Evolutionary conservation across 2,329 filamentous ascomycete species (phyloP), one percentile per base, ranked within the genome.

Genomic region (Aspergillus aculeatinus): DNA sequence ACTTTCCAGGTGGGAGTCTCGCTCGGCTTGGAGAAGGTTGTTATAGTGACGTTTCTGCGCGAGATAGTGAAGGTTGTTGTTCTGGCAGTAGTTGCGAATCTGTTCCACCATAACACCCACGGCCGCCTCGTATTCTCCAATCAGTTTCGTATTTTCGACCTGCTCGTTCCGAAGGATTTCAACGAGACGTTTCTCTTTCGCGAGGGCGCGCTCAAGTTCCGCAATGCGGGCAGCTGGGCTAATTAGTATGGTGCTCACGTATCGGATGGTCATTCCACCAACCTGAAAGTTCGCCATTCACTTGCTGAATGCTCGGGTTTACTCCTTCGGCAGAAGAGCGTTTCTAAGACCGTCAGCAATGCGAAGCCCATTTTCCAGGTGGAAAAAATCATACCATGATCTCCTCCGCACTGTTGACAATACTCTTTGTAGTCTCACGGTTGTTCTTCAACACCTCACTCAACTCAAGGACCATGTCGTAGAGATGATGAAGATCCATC

Each of bases 401-500:
- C 57, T 82, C 79, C 63, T 82, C 80, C 2, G 80, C 80, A 60
- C 78, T 79, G 21, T 73, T 69, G n/a, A 81, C 79, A 60, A 82
- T 81, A 47, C 74, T 78, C 55, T 77, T 79, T 51, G 80, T 81
- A 63, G 78, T 76, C 61, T 82, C 80, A 16, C 80, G 77, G 59
- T 82, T 82, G 58, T 78, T 78, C 64, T 79, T 78, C 55, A 82
- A 68, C 1, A 82, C 76, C 16, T 80, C 77, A 51, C 80, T 81
- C 62, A 82, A 67, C 60, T 82, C 80, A 56, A 80, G 67, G 29
- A 82, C 78, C 74, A 81, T 81, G 39, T 80, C 77, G 59, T 80
- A 82, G 2, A 82, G 72, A 57, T 81, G 77, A 62, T 81, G 80
- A 51, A 82, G 71, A 63, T 82, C 80, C 77, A 82, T 81, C 68